Evolutionary conservation across 225 moss, liverwort and hornwort genomes (phyloP).

Genomic region (Physcomitrium patens): DNA sequence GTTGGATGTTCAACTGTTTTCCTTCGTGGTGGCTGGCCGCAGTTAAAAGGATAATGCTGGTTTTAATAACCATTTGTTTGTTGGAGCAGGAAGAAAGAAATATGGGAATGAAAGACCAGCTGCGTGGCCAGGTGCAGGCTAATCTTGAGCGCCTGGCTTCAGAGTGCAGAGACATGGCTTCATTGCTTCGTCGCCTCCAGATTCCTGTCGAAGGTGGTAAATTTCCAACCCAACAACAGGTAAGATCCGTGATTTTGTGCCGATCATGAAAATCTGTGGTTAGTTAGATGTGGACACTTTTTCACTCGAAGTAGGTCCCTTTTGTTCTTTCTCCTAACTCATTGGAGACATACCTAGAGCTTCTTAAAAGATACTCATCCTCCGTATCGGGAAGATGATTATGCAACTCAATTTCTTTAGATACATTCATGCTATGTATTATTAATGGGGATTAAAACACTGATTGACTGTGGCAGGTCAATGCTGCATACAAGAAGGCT

Average conservation of each 20-base stretch:
- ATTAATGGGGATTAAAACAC: too few relatives aligned
- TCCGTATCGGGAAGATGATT: too few relatives aligned
- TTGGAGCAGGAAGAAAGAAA: constrained; percentile 79
- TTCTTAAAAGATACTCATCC: constrained; percentile 25
- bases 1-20: too few relatives aligned
- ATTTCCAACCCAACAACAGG: constrained; percentile 74
- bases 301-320: constrained; percentile 5
- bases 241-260: constrained; percentile 25
- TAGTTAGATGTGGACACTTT: background rate
- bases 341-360: background rate
- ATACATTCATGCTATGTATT: too few relatives aligned
- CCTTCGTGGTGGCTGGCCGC: too few relatives aligned
- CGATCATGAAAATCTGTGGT: background rate
- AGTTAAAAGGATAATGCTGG: background rate
- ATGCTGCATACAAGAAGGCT: constrained; percentile 89
- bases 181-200: constrained; percentile 79
- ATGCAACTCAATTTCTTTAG: too few relatives aligned
- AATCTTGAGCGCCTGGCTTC: constrained; percentile 75
- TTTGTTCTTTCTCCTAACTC: background rate
- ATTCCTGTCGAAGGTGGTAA: constrained; percentile 80
- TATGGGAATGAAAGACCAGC: constrained; percentile 81
- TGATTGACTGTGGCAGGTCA: constrained; percentile 59
- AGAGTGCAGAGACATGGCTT: constrained; percentile 72
- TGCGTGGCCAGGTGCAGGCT: constrained; percentile 76
- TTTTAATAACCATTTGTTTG: constrained; percentile 24